Percentiles rank a stretch among this genome's conserved stretches.
phyloP scores from a whole-genome alignment of 1,284 basidiomycete species.

The Agroathelia rolfsii region DNA sequence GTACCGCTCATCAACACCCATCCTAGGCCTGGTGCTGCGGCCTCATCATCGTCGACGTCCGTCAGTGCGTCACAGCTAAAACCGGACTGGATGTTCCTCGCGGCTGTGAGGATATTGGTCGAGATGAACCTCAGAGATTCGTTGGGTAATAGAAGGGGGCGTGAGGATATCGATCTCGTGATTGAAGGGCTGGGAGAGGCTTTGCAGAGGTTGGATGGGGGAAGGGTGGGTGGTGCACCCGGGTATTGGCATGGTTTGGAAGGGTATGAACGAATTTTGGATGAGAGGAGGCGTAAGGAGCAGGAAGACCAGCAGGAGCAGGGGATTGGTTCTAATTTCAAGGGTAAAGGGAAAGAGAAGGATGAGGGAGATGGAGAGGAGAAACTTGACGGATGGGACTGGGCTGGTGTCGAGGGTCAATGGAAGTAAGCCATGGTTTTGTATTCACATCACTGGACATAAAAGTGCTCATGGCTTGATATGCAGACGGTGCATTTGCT shows the following conservation, averaged over 20 bases:
- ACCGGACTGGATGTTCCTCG: slow-evolving; percentile 31
- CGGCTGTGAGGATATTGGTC: slow-evolving; percentile 27
- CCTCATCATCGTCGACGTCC: slow-evolving; percentile 12
- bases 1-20: slow-evolving; percentile 4
- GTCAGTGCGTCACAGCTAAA: slow-evolving; percentile 23
- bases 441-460: background rate
- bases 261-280: slow-evolving; percentile 3
- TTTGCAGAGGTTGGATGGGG: slow-evolving; percentile 32
- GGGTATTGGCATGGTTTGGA: slow-evolving; percentile 28
- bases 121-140: slow-evolving; percentile 27
- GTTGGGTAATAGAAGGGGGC: too few relatives aligned
- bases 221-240: slow-evolving; percentile 35
- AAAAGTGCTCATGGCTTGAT: slow-evolving; percentile 1
- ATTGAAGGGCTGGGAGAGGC: slow-evolving; percentile 21
- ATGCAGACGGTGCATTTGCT: slow-evolving; percentile 41
- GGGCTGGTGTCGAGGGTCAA: slow-evolving; percentile 45
- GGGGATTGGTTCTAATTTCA: slow-evolving; percentile 6
- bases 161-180: too few relatives aligned
- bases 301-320: too few relatives aligned
- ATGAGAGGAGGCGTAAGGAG: slow-evolving; percentile 1
- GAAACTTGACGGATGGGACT: slow-evolving; percentile 39
- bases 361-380: slow-evolving; percentile 14
- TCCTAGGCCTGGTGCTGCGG: slow-evolving; percentile 4
- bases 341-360: slow-evolving; percentile 10
- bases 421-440: slow-evolving; percentile 32